Evolutionary conservation across 176 grass and related monocot genomes (phyloP).

Genomic region (Leersia perrieri): DNA sequence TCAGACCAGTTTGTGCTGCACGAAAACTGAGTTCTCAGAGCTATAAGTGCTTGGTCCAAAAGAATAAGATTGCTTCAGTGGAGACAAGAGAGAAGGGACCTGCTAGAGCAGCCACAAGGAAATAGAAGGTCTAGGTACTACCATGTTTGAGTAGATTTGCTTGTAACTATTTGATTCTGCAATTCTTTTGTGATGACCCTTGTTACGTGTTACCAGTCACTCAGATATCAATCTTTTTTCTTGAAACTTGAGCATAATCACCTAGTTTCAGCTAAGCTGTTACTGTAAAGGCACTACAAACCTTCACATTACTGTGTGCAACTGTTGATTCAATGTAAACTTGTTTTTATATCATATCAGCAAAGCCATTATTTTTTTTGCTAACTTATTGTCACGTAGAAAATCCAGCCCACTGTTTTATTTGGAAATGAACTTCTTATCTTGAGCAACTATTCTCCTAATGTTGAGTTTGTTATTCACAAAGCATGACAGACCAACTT

Average conservation of each 20-base stretch:
- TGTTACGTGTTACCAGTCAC: slow-evolving; percentile 8
- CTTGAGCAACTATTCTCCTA: not conserved
- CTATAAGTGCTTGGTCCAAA: slow-evolving; percentile 31
- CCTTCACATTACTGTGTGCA: not conserved
- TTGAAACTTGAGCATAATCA: not conserved
- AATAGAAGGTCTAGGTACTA: slow-evolving; percentile 38
- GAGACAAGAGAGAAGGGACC: slow-evolving; percentile 20
- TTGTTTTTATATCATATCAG: not conserved
- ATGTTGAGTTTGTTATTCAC: not conserved
- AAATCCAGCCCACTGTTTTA: not conserved
- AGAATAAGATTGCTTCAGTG: slow-evolving; percentile 31
- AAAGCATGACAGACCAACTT: not conserved
- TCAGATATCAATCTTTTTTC: not conserved
- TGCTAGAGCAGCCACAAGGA: slow-evolving; percentile 5
- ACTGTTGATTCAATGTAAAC: not conserved
- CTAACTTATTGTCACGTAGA: slow-evolving; percentile 1
- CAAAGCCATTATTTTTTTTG: not conserved
- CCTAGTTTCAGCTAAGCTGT: not conserved
- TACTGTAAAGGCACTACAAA: not conserved
- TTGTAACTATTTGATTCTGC: not conserved
- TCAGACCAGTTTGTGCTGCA: slow-evolving; percentile 35
- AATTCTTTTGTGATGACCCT: slow-evolving; percentile 21
- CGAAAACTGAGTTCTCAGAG: slow-evolving; percentile 29
- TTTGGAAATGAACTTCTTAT: slow-evolving; percentile 19
- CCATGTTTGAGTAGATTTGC: not conserved